These are phyloP conservation scores for Drechslerella dactyloides DNA, from an alignment of 2,329 filamentous ascomycete genomes.

Conservation along the genomic window DNA sequence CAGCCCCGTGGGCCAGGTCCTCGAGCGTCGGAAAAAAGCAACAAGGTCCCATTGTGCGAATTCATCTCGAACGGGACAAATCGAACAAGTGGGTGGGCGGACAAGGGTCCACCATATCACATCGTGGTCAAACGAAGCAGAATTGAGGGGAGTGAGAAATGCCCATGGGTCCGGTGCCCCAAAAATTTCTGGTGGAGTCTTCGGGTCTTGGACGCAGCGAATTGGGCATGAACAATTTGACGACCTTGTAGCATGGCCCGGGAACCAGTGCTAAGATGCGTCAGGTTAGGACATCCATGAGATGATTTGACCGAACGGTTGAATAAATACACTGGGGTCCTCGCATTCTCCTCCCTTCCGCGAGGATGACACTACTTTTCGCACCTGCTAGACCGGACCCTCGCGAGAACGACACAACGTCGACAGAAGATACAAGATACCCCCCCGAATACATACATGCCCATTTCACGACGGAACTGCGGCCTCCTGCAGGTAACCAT, in stretches of 20 bases:
- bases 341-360: slow-evolving; percentile 42
- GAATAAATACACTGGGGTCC: slow-evolving; percentile 49
- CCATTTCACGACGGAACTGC: slow-evolving; percentile 38
- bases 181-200: slow-evolving; percentile 33
- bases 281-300: slow-evolving; percentile 41
- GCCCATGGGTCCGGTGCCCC: slow-evolving; percentile 38
- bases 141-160: slow-evolving; percentile 26
- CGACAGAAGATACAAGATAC: slow-evolving; percentile 10
- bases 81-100: slow-evolving; percentile 31
- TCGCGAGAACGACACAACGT: slow-evolving; percentile 18
- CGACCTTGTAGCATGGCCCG: slow-evolving; percentile 26
- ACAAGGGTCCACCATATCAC: slow-evolving; percentile 28
- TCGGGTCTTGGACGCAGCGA: slow-evolving; percentile 25
- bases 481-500: slow-evolving; percentile 23
- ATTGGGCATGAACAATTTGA: slow-evolving; percentile 33
- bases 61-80: slow-evolving; percentile 46
- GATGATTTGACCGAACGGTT: slow-evolving; percentile 43
- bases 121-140: slow-evolving; percentile 24
- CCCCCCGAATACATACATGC: slow-evolving; percentile 20
- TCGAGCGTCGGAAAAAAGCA: slow-evolving; percentile 35
- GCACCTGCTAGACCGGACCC: slow-evolving; percentile 6
- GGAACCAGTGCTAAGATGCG: slow-evolving; percentile 50
- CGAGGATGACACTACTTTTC: slow-evolving; percentile 27
- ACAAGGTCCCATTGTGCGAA: slow-evolving; percentile 40
- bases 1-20: slow-evolving; percentile 47